phyloP scores from a whole-genome alignment of 2,329 filamentous ascomycete species.

The Periconia digitata region DNA sequence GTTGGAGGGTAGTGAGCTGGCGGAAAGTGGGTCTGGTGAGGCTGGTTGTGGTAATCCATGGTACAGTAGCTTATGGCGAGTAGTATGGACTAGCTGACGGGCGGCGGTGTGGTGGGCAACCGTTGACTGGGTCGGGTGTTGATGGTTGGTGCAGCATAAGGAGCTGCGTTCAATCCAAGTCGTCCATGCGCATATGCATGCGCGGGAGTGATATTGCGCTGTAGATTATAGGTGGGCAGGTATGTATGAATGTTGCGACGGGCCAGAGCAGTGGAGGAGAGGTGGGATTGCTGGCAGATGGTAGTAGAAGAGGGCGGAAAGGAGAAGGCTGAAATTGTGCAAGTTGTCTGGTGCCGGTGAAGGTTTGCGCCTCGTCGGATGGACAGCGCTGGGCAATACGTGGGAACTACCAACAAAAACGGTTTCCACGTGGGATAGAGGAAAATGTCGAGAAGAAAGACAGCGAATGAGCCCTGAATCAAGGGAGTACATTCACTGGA shows the following conservation, averaged over 20 bases:
- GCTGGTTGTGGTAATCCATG: conserved; percentile 20
- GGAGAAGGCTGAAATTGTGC: not conserved
- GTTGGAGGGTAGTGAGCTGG: conserved; percentile 20
- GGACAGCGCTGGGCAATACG: not conserved
- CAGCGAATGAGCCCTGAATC: not conserved
- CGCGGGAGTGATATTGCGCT: not conserved
- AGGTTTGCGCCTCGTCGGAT: not conserved
- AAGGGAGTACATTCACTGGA: not conserved
- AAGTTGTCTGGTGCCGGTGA: not conserved
- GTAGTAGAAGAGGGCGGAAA: not conserved
- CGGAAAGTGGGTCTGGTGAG: conserved; percentile 17
- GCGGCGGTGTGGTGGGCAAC: conserved; percentile 6
- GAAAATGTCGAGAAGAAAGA: not conserved
- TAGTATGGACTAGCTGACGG: conserved; percentile 15
- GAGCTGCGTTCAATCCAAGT: conserved; percentile 22
- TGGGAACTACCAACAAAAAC: not conserved
- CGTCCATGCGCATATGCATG: conserved; percentile 19
- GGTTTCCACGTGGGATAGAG: not conserved
- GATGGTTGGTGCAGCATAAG: conserved; percentile 23
- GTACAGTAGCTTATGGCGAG: conserved; percentile 11
- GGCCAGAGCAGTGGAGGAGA: not conserved
- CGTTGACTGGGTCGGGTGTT: conserved; percentile 8
- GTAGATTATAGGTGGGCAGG: not conserved
- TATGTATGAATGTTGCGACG: not conserved
- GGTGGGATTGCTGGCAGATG: not conserved